Percentiles rank a stretch among this genome's conserved stretches.
phyloP scores from a whole-genome alignment of 2,329 filamentous ascomycete species.

The Aspergillus japonicus region DNA sequence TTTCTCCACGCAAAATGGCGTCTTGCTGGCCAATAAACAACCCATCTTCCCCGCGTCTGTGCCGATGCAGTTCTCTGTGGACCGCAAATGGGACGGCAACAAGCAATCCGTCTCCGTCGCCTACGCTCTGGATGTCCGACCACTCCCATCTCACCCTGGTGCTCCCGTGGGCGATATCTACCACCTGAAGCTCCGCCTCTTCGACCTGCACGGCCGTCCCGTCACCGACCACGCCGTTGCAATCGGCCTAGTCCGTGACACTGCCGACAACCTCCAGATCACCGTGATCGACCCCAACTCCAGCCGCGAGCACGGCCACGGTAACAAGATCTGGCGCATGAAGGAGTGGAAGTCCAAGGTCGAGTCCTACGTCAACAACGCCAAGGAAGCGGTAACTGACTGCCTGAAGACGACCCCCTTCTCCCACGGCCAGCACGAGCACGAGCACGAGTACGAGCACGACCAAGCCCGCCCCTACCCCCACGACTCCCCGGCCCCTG shows the following conservation, averaged over 20 bases:
- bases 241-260: slow-evolving; percentile 28
- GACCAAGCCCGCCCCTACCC: not conserved
- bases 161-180: slow-evolving; percentile 19
- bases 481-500: not conserved
- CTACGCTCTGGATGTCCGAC: slow-evolving; percentile 26
- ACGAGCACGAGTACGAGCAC: not conserved
- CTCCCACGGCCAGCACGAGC: not conserved
- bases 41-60: slow-evolving; percentile 29
- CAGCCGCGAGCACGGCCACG: slow-evolving; percentile 1
- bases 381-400: slow-evolving; percentile 13
- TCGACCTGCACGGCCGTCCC: slow-evolving; percentile 25
- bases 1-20: slow-evolving; percentile 28
- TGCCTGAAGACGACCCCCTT: slow-evolving; percentile 5
- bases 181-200: slow-evolving; percentile 24
- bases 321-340: slow-evolving; percentile 19
- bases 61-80: slow-evolving; percentile 28
- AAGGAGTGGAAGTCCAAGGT: slow-evolving; percentile 27
- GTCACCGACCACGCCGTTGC: slow-evolving; percentile 30
- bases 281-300: slow-evolving; percentile 27
- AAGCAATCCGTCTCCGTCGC: slow-evolving; percentile 19
- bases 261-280: slow-evolving; percentile 27
- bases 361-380: slow-evolving; percentile 16
- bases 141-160: slow-evolving; percentile 20
- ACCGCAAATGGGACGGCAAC: slow-evolving; percentile 18
- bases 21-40: slow-evolving; percentile 30